Evolutionary conservation across 1,139 yeast genomes (phyloP), one percentile per base, ranked within the genome.

Genomic region (Candida glucosophila): DNA sequence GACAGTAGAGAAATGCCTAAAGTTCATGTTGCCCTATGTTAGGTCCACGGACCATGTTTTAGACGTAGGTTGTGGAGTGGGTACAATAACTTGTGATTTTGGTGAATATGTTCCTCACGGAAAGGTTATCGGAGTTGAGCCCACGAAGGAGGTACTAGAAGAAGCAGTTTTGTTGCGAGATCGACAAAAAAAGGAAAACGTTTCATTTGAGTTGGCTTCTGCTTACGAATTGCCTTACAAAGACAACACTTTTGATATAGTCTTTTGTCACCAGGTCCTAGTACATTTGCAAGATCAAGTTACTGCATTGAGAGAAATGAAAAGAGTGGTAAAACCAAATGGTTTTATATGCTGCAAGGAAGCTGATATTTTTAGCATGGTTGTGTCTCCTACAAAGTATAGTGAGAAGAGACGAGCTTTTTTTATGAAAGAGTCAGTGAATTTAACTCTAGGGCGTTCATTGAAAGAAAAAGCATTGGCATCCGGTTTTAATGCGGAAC

Each of bases 41-140:
- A 41, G 51, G 30, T 43, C 49, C 6, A 37, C 41, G 21, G 39
- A 41, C 26, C 33, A 36, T 19, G 40, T 59, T 8, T 46, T 59
- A 12, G 67, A 61, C 34, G 58, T 59, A 6, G 68, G 68, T 2
- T 52, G 56, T 30, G 67, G 67, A 0, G 66, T 66, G 1, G 67
- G 63, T 0, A 42, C 64, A 15, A 59, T 59, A 25, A 54, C 61
- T n/a, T 31, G 44, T 12, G 65, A 55, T 29, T 33, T 56, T 22
- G 60, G 56, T n/a, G 34, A 40, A 22, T 49, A 54, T 29, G 36
- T 55, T 5, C 35, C 47, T 3, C 17, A 31, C 10, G 59, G 59
- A 15, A 35, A 32, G 12, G 49, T 58, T 3, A 35, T 51, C 23
- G 67, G 62, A 1, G 35, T 60, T 10, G 67, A 60, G 18, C 50